Evolutionary conservation across 768 basidiomycete species (phyloP).

Genomic region (Leccinum variicolor): DNA sequence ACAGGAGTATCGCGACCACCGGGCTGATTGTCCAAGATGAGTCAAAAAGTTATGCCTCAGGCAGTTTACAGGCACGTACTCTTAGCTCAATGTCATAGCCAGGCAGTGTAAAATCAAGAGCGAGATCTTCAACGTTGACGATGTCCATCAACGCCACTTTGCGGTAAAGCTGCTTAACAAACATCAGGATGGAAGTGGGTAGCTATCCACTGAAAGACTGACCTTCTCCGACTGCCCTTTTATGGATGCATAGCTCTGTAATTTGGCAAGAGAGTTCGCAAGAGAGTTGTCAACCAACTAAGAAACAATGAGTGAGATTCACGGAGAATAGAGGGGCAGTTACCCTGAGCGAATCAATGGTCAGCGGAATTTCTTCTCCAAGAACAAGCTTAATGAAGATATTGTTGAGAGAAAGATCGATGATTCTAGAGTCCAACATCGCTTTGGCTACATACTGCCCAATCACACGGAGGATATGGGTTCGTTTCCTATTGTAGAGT

Average conservation of each 20-base stretch:
- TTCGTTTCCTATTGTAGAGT: slow-evolving; percentile 58
- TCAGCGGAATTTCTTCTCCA: slow-evolving; percentile 81
- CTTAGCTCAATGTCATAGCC: slow-evolving; percentile 92
- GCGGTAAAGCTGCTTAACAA: slow-evolving; percentile 41
- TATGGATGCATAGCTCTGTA: slow-evolving; percentile 63
- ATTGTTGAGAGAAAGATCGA: slow-evolving; percentile 93
- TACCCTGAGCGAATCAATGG: slow-evolving; percentile 80
- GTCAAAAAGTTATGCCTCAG: not conserved
- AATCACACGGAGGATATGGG: slow-evolving; percentile 83
- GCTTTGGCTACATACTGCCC: slow-evolving; percentile 98
- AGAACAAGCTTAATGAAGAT: slow-evolving; percentile 91
- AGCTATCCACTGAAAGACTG: slow-evolving; percentile 1
- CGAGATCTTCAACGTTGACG: slow-evolving; percentile 78
- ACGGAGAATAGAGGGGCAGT: slow-evolving; percentile 16
- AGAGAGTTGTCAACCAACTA: slow-evolving; percentile 84
- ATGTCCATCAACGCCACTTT: slow-evolving; percentile 59
- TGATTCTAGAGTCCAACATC: slow-evolving; percentile 94
- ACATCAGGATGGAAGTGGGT: not conserved
- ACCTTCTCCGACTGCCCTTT: slow-evolving; percentile 57
- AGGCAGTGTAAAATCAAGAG: slow-evolving; percentile 94
- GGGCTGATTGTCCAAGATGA: slow-evolving; percentile 42
- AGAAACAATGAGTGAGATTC: slow-evolving; percentile 5
- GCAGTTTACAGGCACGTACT: slow-evolving; percentile 42
- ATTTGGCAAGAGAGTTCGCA: slow-evolving; percentile 78
- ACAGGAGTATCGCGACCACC: slow-evolving; percentile 78